Percentiles rank a stretch among this genome's conserved stretches.
Evolutionary conservation across 306 rosid genomes (phyloP).

Genomic region (Datisca glomerata): DNA sequence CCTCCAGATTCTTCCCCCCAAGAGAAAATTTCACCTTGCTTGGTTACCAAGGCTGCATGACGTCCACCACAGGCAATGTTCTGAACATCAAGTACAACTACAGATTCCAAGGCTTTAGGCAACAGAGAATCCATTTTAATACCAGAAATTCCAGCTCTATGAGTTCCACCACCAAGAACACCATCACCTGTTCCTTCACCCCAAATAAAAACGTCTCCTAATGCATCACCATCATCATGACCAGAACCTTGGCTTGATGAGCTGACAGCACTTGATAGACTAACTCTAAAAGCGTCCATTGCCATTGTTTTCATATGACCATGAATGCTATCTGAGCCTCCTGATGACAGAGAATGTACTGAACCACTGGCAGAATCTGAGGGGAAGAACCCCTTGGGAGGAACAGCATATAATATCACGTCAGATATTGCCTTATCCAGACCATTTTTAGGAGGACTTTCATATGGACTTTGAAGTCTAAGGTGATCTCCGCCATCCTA

Average conservation of each 20-base stretch:
- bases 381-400: slow-evolving; percentile 86
- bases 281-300: slow-evolving; percentile 95
- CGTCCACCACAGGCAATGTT: slow-evolving; percentile 92
- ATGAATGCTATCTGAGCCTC: slow-evolving; percentile 91
- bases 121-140: slow-evolving; percentile 72
- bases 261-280: slow-evolving; percentile 96
- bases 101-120: slow-evolving; percentile 95
- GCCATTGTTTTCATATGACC: slow-evolving; percentile 83
- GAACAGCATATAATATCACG: slow-evolving; percentile 66
- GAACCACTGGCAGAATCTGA: slow-evolving; percentile 92
- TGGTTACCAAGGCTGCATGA: slow-evolving; percentile 93
- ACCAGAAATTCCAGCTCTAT: slow-evolving; percentile 56
- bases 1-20: slow-evolving; percentile 99
- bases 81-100: slow-evolving; percentile 90
- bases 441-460: slow-evolving; percentile 93
- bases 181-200: slow-evolving; percentile 97
- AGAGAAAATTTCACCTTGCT: slow-evolving; percentile 93
- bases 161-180: slow-evolving; percentile 85
- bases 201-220: slow-evolving; percentile 98
- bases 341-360: slow-evolving; percentile 88
- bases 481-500: slow-evolving; percentile 88
- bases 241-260: slow-evolving; percentile 99
- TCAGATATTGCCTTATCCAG: slow-evolving; percentile 81
- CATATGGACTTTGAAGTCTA: slow-evolving; percentile 88
- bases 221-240: slow-evolving; percentile 96